Conservation (phyloP, 805 yeast species). For the Tanozyma kutaoensis region DNA sequence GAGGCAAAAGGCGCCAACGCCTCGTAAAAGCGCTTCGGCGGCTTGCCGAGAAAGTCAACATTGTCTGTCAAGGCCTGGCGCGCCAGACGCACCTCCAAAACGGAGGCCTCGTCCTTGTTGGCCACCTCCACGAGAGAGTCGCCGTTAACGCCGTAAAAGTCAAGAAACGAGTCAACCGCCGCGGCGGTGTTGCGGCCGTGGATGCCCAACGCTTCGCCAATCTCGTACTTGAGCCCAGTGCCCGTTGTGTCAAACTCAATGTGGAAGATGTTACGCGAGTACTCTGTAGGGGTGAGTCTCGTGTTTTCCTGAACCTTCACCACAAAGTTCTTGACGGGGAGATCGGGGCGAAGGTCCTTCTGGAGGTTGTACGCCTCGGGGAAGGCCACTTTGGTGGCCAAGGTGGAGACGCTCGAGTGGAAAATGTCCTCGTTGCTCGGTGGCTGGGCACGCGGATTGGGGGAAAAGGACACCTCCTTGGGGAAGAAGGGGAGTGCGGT, state of each 20-base stretch:
- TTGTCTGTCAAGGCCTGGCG: constrained; percentile 72
- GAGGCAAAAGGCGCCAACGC: constrained; percentile 59
- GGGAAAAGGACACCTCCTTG: constrained; percentile 49
- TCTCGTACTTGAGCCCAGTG: constrained; percentile 81
- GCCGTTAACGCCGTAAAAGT: constrained; percentile 58
- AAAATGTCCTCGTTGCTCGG: constrained; percentile 20
- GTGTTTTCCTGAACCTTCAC: constrained; percentile 86
- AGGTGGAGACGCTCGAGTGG: constrained; percentile 24
- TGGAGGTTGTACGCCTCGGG: constrained; percentile 58
- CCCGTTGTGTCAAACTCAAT: constrained; percentile 87
- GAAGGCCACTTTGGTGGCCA: constrained; percentile 65
- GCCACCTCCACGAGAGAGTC: constrained; percentile 60
- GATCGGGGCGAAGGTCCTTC: constrained; percentile 72
- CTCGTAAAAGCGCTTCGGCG: constrained; percentile 91
- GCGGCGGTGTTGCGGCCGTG: constrained; percentile 74
- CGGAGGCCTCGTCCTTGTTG: constrained; percentile 43
- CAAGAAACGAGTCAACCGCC: constrained; percentile 56
- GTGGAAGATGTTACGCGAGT: constrained; percentile 92
- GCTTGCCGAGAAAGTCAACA: constrained; percentile 85
- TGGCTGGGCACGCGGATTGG: constrained; percentile 38
- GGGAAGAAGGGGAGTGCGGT: constrained; percentile 35
- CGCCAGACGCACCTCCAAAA: constrained; percentile 65
- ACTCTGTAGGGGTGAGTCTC: constrained; percentile 80
- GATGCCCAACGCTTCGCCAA: constrained; percentile 94
- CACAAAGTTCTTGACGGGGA: constrained; percentile 71